Base-by-base conservation (phyloP, 345 rosid genomes). In the Linum usitatissimum region DNA sequence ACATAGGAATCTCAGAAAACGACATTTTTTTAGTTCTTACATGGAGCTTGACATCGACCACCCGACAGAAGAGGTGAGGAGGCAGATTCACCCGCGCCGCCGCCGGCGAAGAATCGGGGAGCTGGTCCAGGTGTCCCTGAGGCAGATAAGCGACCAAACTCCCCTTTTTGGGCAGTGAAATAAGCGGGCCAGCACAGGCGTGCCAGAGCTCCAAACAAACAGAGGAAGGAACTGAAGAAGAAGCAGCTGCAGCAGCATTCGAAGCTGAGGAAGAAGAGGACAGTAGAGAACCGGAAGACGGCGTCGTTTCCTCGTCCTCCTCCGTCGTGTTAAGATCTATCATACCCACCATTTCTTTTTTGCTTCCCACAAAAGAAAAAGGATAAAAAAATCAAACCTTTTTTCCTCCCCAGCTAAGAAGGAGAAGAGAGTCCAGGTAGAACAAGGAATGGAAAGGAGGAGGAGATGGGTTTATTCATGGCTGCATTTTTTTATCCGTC, bases 131-230 rank as follows among this genome's bases (percentile, higher is more conserved):
- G 69, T 93, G 97, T 15, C 99, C 99, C 73, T 90, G 99, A 51
- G 90, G 99, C 67, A 90, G 80, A 79, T 93, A 93, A 61, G 86
- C 87, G 28, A 93, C 96, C 58, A 79, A 66, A 76, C 83, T 75
- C 45, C 97, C 96, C 76, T 71, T 87, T 85, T 78, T 86, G 0
- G 97, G 99, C 39, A 93, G 80, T 55, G 95, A 87, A 62, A 85
- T 82, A 0, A 90, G 86, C 28, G 99, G 99, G 53, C 99, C 99
- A n/a, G 97, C 97, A 73, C 99, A 93, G 54, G 99, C 99, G 63
- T 93, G 97, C 97, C 96, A 93, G 18, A 93, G 87, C 84, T 93
- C 97, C 73, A 88, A 66, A 77, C 96, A 90, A 53, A 93, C 87
- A 6, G 90, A 71, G 60, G 71, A 66, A 17, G 85, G 75, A 68